Conservation (phyloP, 2,329 filamentous ascomycete species). For the Cladosporium sp. region DNA sequence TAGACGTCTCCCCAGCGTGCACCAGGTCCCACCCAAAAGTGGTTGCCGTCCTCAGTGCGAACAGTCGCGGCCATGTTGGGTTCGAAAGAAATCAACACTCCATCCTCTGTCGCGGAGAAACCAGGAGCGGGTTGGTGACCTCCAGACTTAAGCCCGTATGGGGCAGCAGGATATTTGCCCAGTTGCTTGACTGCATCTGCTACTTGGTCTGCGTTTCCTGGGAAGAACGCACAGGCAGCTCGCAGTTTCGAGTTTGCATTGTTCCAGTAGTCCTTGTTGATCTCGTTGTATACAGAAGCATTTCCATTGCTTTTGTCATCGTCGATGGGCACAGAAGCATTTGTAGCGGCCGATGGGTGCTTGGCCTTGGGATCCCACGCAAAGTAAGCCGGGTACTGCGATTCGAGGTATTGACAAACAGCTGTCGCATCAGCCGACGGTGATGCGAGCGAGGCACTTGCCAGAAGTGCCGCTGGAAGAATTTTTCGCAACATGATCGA, state of each 20-base stretch:
- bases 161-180: conserved; percentile 46
- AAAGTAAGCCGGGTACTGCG: conserved; percentile 25
- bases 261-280: conserved; percentile 29
- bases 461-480: neutral
- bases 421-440: conserved; percentile 18
- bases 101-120: conserved; percentile 48
- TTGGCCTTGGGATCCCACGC: conserved; percentile 24
- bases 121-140: conserved; percentile 51
- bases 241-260: conserved; percentile 25
- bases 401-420: conserved; percentile 26
- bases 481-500: neutral
- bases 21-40: conserved; percentile 43
- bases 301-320: conserved; percentile 4
- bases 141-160: conserved; percentile 58
- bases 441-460: neutral
- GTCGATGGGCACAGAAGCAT: neutral
- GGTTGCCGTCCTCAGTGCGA: neutral
- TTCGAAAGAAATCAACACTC: conserved; percentile 48
- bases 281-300: conserved; percentile 23
- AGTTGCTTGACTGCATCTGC: conserved; percentile 54
- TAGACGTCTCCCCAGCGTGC: conserved; percentile 50
- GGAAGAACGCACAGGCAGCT: conserved; percentile 39
- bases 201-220: conserved; percentile 53
- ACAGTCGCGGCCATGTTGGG: conserved; percentile 36
- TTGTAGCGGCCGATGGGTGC: conserved; percentile 18